A percentile compares a stretch with the other conserved stretches of the same genome.
These are phyloP conservation scores for Diutina mesorugosa DNA, from an alignment of 1,139 yeast genomes.

Conservation along the genomic window DNA sequence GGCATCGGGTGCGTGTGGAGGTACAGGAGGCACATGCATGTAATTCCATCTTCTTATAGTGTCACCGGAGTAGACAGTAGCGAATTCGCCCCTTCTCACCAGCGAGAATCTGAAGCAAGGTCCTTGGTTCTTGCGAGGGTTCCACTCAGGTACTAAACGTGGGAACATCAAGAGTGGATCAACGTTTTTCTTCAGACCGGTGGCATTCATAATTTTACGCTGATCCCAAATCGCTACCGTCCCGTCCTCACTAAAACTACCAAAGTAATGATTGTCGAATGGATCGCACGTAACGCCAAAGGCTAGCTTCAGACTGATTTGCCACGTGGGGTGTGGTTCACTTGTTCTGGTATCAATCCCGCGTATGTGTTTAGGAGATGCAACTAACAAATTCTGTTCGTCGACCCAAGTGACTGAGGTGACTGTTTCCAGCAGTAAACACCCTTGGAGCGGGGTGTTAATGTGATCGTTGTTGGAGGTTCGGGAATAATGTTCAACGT, in stretches of 20 bases:
- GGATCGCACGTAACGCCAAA: constrained; percentile 62
- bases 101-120: constrained; percentile 65
- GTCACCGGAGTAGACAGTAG: constrained; percentile 71
- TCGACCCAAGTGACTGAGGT: constrained; percentile 57
- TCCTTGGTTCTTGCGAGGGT: constrained; percentile 46
- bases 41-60: constrained; percentile 73
- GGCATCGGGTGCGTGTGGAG: neutral
- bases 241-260: constrained; percentile 76
- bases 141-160: constrained; percentile 52
- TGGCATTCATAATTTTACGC: constrained; percentile 30
- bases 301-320: constrained; percentile 65
- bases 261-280: constrained; percentile 46
- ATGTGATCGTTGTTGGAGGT: constrained; percentile 28
- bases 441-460: constrained; percentile 45
- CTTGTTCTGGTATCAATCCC: constrained; percentile 55
- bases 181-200: constrained; percentile 8
- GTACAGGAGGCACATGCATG: constrained; percentile 39
- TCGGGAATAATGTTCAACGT: constrained; percentile 46
- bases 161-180: constrained; percentile 57
- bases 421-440: constrained; percentile 56
- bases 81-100: constrained; percentile 57
- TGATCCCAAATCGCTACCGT: constrained; percentile 82
- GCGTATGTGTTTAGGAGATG: constrained; percentile 66
- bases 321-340: constrained; percentile 45
- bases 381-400: constrained; percentile 37